These are phyloP conservation scores for Ophiosphaerella narmari DNA, from an alignment of 2,329 filamentous ascomycete species.

Conservation along the genomic window DNA sequence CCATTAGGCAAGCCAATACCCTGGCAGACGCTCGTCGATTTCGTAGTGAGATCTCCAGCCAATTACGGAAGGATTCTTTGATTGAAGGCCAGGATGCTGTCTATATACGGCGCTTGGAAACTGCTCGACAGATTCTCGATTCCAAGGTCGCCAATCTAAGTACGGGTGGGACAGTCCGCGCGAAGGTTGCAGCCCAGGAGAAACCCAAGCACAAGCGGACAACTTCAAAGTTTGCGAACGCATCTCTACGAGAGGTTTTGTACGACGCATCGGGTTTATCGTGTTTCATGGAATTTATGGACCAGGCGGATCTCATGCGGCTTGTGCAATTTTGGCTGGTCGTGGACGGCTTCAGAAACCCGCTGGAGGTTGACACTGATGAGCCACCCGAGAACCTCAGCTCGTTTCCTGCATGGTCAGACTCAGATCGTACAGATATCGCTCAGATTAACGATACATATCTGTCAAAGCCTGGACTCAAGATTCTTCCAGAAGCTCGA, in stretches of 20 bases:
- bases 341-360: constrained; percentile 93
- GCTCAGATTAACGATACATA: constrained; percentile 92
- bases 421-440: constrained; percentile 84
- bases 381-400: constrained; percentile 61
- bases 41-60: constrained; percentile 87
- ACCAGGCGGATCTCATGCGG: constrained; percentile 82
- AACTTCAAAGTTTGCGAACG: constrained; percentile 73
- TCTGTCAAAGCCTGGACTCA: constrained; percentile 78
- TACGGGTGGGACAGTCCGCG: constrained; percentile 61
- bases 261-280: constrained; percentile 88
- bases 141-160: constrained; percentile 85
- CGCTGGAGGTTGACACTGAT: constrained; percentile 81
- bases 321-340: constrained; percentile 98
- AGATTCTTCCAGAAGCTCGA: constrained; percentile 71
- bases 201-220: constrained; percentile 45
- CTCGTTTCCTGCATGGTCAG: constrained; percentile 68
- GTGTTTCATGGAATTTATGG: constrained; percentile 99
- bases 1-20: constrained; percentile 85
- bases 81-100: constrained; percentile 80
- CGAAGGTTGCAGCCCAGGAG: constrained; percentile 46
- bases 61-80: constrained; percentile 82
- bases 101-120: constrained; percentile 87
- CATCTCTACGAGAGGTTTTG: constrained; percentile 81
- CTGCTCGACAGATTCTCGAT: constrained; percentile 86
- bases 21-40: constrained; percentile 91